phyloP scores from a whole-genome alignment of 352 stramenopile species.

The Pythium aquatile region DNA sequence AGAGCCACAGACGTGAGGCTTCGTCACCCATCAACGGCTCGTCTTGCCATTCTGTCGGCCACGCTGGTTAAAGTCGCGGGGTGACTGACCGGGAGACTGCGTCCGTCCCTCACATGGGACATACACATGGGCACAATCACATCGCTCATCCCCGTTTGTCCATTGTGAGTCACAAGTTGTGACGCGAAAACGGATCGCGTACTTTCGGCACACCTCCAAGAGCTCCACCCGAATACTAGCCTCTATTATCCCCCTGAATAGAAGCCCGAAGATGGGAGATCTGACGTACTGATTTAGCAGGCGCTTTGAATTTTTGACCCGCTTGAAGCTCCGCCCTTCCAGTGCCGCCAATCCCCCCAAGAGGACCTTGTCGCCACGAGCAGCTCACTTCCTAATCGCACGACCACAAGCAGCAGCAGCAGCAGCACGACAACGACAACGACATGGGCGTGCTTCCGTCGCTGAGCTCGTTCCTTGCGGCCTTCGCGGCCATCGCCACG shows the following conservation, averaged over 20 bases:
- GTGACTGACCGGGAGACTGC: no score
- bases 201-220: not conserved
- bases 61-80: no score
- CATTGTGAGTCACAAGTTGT: no score
- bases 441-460: slow-evolving; percentile 15
- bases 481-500: slow-evolving; percentile 22
- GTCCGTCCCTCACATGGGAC: no score
- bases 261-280: no score
- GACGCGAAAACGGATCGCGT: not conserved
- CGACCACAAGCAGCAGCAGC: no score
- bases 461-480: slow-evolving; percentile 1
- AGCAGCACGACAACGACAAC: not conserved
- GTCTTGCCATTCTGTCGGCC: not conserved
- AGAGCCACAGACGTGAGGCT: not conserved
- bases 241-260: no score
- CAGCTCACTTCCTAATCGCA: not conserved
- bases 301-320: not conserved
- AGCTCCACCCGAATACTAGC: no score
- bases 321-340: not conserved
- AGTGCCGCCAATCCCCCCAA: not conserved
- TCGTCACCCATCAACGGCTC: not conserved
- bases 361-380: not conserved
- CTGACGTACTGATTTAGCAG: no score
- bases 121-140: no score
- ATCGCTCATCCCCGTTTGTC: no score